Evolutionary conservation across 768 basidiomycete genomes (phyloP).

Genomic region (button mushroom (Agaricus bisporus)): DNA sequence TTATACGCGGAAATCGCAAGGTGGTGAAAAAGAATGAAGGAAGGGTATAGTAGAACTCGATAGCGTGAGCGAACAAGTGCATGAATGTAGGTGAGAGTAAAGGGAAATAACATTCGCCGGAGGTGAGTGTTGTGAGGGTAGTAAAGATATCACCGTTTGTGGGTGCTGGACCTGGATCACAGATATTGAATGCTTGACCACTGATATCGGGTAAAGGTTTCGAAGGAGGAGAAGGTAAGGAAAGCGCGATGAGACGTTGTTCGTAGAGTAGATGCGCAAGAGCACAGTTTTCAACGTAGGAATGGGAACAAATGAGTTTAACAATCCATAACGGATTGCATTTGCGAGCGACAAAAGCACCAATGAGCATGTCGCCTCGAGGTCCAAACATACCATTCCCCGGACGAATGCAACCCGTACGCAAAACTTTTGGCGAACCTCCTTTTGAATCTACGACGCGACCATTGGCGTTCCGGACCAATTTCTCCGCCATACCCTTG

Average conservation of each 20-base stretch:
- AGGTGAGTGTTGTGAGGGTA: slow-evolving; percentile 46
- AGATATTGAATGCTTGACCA: slow-evolving; percentile 61
- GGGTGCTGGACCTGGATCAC: slow-evolving; percentile 58
- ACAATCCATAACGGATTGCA: slow-evolving; percentile 59
- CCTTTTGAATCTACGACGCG: slow-evolving; percentile 13
- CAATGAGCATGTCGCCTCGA: slow-evolving; percentile 65
- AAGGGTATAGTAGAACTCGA: slow-evolving; percentile 47
- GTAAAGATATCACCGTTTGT: slow-evolving; percentile 61
- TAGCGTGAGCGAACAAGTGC: slow-evolving; percentile 53
- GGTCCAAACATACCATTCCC: slow-evolving; percentile 75
- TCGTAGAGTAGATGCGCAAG: slow-evolving; percentile 71
- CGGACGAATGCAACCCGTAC: slow-evolving; percentile 73
- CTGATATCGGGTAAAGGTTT: slow-evolving; percentile 56
- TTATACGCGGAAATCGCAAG: slow-evolving; percentile 34
- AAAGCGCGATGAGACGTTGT: slow-evolving; percentile 54
- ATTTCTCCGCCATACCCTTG: slow-evolving; percentile 51
- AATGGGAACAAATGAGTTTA: slow-evolving; percentile 54
- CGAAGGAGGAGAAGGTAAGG: slow-evolving; percentile 28
- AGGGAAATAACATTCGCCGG: slow-evolving; percentile 52
- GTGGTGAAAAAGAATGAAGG: slow-evolving; percentile 25
- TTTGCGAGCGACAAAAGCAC: slow-evolving; percentile 53
- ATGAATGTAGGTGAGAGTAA: slow-evolving; percentile 54
- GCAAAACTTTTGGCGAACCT: slow-evolving; percentile 25
- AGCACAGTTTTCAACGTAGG: slow-evolving; percentile 74
- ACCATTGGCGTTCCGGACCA: slow-evolving; percentile 32